Base-by-base conservation (phyloP, 2,329 filamentous ascomycete species). In the Taxawa tesnikishii region DNA sequence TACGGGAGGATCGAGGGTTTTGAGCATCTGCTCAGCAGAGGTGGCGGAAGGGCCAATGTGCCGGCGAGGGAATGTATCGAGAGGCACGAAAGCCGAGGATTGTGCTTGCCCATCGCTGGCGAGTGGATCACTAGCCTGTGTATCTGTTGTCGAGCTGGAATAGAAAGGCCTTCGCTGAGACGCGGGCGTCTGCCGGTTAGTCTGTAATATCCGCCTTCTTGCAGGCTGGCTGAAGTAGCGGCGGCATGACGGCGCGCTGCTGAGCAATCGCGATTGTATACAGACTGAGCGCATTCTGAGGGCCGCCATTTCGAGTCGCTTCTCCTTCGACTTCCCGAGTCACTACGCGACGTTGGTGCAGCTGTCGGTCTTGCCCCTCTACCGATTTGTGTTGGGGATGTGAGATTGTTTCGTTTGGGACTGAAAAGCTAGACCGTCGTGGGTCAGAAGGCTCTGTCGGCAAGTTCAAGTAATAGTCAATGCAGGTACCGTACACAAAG, bases 21-120 rank as follows among this genome's bases (percentile, higher is more conserved):
- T 72, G 38, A 94, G 74, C 88, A 96, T 94, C 49, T 76, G 65
- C 43, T 75, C 63, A 1, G 76, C 71, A 33, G 82, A 76, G 27
- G 67, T 62, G 19, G 77, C 67, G 31, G 79, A 76, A 3, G 85
- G 85, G 1, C 87, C 87, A 59, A 94, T 93, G 59, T 94, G 88
- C 29, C 88, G 75, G 37, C 79, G 70, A 34, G 80, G 68, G 49
- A 94, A 93, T 25, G 73, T 73, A 50, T 79, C 73, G 36, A 73
- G 60, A 23, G 55, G 55, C 24, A 54, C 54, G 49, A 63, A 63
- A 2, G 33, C 32, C 12, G 28, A 31, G 8, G 37, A 26, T 9
- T 37, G 32, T 12, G 36, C 33, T 32, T 37, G 26, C 9, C 35
- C 32, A 7, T 35, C 29, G 15, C 21, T 33, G 13, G 13, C 27